Evolutionary conservation across 768 basidiomycete species (phyloP).

Genomic region (Termitomyces sp.): DNA sequence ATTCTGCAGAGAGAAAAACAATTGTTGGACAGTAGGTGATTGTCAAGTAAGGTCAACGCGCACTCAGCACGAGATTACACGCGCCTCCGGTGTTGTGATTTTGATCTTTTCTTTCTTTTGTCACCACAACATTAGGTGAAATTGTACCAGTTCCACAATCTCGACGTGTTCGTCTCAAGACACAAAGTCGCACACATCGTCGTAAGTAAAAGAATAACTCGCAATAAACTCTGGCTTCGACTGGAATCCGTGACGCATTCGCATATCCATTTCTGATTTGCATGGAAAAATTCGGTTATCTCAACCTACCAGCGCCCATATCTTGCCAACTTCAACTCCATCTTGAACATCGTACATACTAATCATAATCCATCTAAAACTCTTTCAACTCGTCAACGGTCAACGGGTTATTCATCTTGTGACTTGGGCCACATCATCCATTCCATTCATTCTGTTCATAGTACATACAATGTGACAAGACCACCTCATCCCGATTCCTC

Average conservation of each 20-base stretch:
- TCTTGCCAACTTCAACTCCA: too few relatives aligned
- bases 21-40: constrained; percentile 7
- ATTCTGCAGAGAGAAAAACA: constrained; percentile 5
- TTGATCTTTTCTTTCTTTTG: neutral
- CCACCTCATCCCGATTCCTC: too few relatives aligned
- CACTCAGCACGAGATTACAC: neutral
- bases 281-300: neutral
- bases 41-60: constrained; percentile 11
- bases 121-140: neutral
- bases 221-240: neutral
- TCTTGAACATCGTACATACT: too few relatives aligned
- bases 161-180: neutral
- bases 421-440: too few relatives aligned
- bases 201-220: neutral
- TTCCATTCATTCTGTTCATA: too few relatives aligned
- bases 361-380: too few relatives aligned
- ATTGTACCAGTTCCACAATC: too few relatives aligned
- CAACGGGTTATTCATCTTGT: too few relatives aligned
- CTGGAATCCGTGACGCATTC: neutral
- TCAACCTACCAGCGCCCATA: neutral
- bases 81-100: neutral
- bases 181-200: neutral
- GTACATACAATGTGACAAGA: too few relatives aligned
- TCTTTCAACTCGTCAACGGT: too few relatives aligned
- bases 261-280: neutral